Evolutionary conservation across 1,139 yeast species (phyloP), one percentile per base, ranked within the genome.

Genomic region (Lodderomyces margitis): DNA sequence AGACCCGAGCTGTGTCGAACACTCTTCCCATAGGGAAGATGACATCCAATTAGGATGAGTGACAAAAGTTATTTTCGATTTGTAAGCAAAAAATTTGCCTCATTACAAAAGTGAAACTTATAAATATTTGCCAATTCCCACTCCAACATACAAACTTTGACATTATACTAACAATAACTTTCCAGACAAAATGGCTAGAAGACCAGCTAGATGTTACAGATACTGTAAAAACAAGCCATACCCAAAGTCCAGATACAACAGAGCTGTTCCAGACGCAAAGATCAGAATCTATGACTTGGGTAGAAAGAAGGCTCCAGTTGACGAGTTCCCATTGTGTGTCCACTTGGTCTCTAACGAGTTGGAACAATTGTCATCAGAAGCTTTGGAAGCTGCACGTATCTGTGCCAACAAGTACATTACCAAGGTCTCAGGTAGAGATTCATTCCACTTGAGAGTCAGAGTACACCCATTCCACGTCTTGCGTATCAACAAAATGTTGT

Each of bases 171-270:
- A 66, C 73, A 21, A 7, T 17, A 15, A 20, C 25, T 19, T 31
- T 39, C 30, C 48, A 66, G 69, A 65, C 81, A 87, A 84, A 74
- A 92, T 92, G 98, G 98, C 98, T 75, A 91, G 98, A 81, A 92
- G 98, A 87, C 98, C 98, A 78, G 98, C 98, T 84, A 88, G 98
- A 85, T 92, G 98, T 84, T 92, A 92, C 96, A 89, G 98, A 83
- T 92, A 91, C 95, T 94, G 96, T 85, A 92, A 94, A 88, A 94
- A 94, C 96, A 92, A 92, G 84, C 98, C 99, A 68, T 92, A 82
- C 88, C 99, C 99, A 80, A 92, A 92, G 85, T 91, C 98, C 68
- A 88, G 98, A 80, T 92, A 89, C 89, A 92, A 92, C 89, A 91
- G 99, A 85, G 98, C 97, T 80, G 99, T 92, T 71, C 99, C 99